Conservation (phyloP, 495 filamentous ascomycete species). For the Polyplosphaeria fusca region DNA sequence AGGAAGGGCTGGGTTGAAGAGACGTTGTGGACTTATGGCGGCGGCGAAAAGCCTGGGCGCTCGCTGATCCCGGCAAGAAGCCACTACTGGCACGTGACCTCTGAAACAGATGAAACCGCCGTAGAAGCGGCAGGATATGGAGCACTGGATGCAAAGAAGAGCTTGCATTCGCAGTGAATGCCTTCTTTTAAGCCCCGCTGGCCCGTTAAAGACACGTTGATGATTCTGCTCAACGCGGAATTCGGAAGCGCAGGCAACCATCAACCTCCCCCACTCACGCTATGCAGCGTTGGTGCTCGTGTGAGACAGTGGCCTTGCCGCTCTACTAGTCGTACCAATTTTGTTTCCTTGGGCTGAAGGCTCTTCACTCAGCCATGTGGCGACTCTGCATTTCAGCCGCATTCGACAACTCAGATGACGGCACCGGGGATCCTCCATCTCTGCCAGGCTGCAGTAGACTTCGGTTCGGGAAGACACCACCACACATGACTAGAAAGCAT, state of each 20-base stretch:
- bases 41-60: constrained; percentile 34
- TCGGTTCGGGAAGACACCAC: too few relatives aligned
- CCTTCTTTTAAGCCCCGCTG: background rate
- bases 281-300: too few relatives aligned
- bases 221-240: background rate
- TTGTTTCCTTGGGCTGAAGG: too few relatives aligned
- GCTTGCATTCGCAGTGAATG: background rate
- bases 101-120: too few relatives aligned
- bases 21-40: constrained; percentile 25
- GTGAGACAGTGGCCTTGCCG: too few relatives aligned
- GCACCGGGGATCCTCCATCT: too few relatives aligned
- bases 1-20: constrained; percentile 31
- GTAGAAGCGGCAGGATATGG: background rate
- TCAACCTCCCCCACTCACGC: background rate
- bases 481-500: too few relatives aligned
- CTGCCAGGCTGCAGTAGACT: too few relatives aligned
- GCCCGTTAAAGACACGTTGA: constrained; percentile 3
- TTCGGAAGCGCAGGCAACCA: background rate
- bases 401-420: too few relatives aligned
- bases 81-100: constrained; percentile 20
- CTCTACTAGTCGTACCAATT: too few relatives aligned
- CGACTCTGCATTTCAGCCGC: too few relatives aligned
- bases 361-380: too few relatives aligned
- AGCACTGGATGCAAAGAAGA: background rate
- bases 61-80: constrained; percentile 6